Evolutionary conservation across 768 basidiomycete species (phyloP).

Genomic region (Lentinula detonsa): DNA sequence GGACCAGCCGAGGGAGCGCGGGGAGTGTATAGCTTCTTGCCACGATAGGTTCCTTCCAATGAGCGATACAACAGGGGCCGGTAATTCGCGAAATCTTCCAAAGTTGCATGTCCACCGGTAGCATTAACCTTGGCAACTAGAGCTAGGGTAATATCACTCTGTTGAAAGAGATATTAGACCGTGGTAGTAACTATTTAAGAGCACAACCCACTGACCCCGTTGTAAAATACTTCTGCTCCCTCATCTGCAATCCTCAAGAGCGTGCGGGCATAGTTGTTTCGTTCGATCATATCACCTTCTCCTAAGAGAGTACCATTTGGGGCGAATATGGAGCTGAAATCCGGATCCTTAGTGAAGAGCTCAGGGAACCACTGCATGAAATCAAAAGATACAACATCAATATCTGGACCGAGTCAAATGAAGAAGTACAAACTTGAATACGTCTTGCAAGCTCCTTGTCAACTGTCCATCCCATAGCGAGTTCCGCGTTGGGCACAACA

Average conservation of each 20-base stretch:
- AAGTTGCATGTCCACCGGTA: slow-evolving; percentile 55
- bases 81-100: slow-evolving; percentile 50
- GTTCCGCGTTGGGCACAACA: slow-evolving; percentile 50
- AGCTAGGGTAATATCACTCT: slow-evolving; percentile 55
- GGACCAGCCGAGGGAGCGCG: slow-evolving; percentile 60
- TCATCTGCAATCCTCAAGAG: slow-evolving; percentile 48
- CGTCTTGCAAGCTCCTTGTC: slow-evolving; percentile 52
- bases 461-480: slow-evolving; percentile 57
- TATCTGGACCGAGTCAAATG: too few relatives aligned
- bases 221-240: slow-evolving; percentile 60
- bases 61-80: slow-evolving; percentile 45
- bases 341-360: slow-evolving; percentile 35
- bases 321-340: slow-evolving; percentile 55
- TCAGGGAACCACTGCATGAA: slow-evolving; percentile 8
- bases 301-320: slow-evolving; percentile 45
- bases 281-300: slow-evolving; percentile 49
- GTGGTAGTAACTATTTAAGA: not conserved
- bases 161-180: slow-evolving; percentile 1
- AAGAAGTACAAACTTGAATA: slow-evolving; percentile 33
- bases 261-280: slow-evolving; percentile 53
- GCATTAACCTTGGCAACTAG: slow-evolving; percentile 44
- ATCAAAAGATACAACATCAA: not conserved
- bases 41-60: slow-evolving; percentile 50
- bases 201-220: slow-evolving; percentile 19
- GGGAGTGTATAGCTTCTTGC: slow-evolving; percentile 56